These are phyloP conservation scores for Microdochium nivale DNA, from an alignment of 2,329 filamentous ascomycete genomes.

Conservation along the genomic window DNA sequence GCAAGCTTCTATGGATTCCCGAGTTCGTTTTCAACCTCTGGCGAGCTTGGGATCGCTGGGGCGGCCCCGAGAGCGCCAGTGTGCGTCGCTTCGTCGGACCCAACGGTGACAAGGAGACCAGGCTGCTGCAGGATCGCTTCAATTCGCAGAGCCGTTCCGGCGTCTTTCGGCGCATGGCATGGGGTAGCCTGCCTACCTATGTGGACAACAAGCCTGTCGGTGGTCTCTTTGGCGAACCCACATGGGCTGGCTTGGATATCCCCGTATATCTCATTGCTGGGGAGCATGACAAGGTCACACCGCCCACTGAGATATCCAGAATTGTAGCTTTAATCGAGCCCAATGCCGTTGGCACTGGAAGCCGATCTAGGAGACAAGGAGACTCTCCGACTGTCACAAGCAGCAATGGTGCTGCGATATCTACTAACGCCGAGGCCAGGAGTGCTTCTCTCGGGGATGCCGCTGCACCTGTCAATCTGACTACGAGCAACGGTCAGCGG, in stretches of 20 bases:
- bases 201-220: conserved; percentile 41
- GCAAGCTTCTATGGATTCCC: conserved; percentile 59
- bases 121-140: conserved; percentile 60
- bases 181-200: conserved; percentile 58
- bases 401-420: background rate
- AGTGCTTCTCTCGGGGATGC: conserved; percentile 33
- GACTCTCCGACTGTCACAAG: background rate
- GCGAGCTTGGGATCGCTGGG: conserved; percentile 69
- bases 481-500: conserved; percentile 18
- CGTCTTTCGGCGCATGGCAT: conserved; percentile 76
- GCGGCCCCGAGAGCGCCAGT: conserved; percentile 69
- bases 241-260: conserved; percentile 64
- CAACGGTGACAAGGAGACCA: conserved; percentile 56
- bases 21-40: conserved; percentile 66
- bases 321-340: conserved; percentile 41
- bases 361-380: background rate
- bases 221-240: conserved; percentile 59
- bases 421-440: conserved; percentile 1
- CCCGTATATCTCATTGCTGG: conserved; percentile 76
- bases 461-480: conserved; percentile 36
- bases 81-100: conserved; percentile 69
- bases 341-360: conserved; percentile 2
- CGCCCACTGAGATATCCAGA: conserved; percentile 60
- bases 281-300: conserved; percentile 67
- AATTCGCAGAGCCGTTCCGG: conserved; percentile 78